Conservation (phyloP, 768 basidiomycete species). For the Lentinula edodes region DNA sequence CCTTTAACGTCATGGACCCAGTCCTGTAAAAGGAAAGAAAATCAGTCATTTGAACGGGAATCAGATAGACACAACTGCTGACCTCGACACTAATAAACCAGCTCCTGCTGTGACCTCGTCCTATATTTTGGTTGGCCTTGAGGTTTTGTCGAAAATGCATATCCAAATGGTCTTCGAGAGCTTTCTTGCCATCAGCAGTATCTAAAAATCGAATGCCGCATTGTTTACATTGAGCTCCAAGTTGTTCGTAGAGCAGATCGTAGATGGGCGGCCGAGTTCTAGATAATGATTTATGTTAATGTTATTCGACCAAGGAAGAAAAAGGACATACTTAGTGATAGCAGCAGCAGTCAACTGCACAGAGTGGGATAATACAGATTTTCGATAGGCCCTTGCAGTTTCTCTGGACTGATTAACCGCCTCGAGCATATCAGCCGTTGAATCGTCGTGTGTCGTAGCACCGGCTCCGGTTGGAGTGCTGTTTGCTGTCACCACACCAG, state of each 20-base stretch:
- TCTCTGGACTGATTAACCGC: constrained; percentile 38
- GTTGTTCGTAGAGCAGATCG: constrained; percentile 66
- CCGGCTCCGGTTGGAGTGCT: constrained; percentile 48
- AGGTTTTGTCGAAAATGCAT: constrained; percentile 95
- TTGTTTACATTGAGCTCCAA: constrained; percentile 86
- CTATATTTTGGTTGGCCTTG: constrained; percentile 69
- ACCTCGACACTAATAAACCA: constrained; percentile 88
- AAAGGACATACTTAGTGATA: constrained; percentile 54
- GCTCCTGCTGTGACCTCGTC: constrained; percentile 82
- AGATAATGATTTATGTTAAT: constrained; percentile 5
- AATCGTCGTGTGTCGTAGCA: constrained; percentile 31
- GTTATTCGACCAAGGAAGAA: background rate
- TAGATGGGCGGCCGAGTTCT: constrained; percentile 59
- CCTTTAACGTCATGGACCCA: constrained; percentile 83
- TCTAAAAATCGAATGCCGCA: constrained; percentile 88
- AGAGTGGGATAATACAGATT: constrained; percentile 50
- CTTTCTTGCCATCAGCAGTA: constrained; percentile 62
- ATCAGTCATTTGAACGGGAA: background rate
- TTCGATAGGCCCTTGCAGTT: constrained; percentile 52
- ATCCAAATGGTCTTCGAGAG: constrained; percentile 85
- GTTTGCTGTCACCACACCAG: constrained; percentile 65
- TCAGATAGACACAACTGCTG: constrained; percentile 21
- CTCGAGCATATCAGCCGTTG: constrained; percentile 21
- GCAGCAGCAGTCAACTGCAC: constrained; percentile 65
- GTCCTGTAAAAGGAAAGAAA: constrained; percentile 46